Conservation (phyloP, 371 early-diverging fungal species). For the Mucor saturninus region DNA sequence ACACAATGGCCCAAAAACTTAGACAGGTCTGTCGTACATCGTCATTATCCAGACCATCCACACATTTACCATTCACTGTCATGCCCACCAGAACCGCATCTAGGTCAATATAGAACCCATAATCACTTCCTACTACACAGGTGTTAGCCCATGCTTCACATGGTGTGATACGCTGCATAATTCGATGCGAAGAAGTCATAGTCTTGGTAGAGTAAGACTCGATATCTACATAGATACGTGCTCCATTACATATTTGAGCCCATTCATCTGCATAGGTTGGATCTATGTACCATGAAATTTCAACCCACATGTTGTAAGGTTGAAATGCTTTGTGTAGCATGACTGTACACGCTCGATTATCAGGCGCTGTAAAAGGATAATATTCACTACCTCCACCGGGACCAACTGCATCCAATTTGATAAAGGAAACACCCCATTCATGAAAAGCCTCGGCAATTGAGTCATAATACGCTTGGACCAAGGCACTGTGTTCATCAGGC, state of each 20-base stretch:
- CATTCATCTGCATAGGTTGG: conserved; percentile 41
- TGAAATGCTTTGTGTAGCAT: conserved; percentile 42
- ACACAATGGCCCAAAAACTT: conserved; percentile 50
- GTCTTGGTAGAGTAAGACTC: conserved; percentile 47
- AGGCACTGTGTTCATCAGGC: conserved; percentile 42
- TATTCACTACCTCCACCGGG: conserved; percentile 44
- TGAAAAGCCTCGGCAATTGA: conserved; percentile 44
- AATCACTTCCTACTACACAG: conserved; percentile 30
- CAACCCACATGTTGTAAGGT: conserved; percentile 41
- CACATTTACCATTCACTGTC: conserved; percentile 44
- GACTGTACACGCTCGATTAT: conserved; percentile 37
- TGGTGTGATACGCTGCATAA: conserved; percentile 46
- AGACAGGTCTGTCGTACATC: conserved; percentile 46
- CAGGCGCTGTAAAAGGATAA: conserved; percentile 39
- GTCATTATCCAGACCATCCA: conserved; percentile 52
- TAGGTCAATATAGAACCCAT: conserved; percentile 48
- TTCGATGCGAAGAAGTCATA: conserved; percentile 50
- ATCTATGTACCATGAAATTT: conserved; percentile 53
- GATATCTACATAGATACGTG: conserved; percentile 46
- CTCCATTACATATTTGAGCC: conserved; percentile 43
- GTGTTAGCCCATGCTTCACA: conserved; percentile 39
- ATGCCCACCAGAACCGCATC: conserved; percentile 52
- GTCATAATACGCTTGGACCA: conserved; percentile 40
- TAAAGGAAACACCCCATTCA: conserved; percentile 43
- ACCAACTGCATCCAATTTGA: conserved; percentile 52